Evolutionary conservation across 768 basidiomycete species (phyloP), one percentile per base, ranked within the genome.

Genomic region (Artomyces pyxidatus): DNA sequence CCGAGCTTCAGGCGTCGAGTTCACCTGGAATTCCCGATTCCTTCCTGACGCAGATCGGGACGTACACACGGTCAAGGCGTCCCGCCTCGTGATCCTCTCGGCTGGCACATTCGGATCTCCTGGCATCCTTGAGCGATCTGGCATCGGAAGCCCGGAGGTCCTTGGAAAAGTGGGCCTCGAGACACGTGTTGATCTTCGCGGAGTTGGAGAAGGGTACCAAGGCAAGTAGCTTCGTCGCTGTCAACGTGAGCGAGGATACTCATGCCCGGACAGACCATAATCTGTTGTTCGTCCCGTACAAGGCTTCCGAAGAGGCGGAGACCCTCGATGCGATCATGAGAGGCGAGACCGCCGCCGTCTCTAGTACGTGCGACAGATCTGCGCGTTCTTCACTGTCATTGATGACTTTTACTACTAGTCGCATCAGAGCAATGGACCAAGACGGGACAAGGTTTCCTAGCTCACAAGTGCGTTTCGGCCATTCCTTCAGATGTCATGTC

Each of bases 121-220:
- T 0, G 65, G 68, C 42, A 69, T 83, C 19, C 69, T 84, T 6
- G 76, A 82, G 56, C 68, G 80, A 3, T 79, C 71, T 3, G 74
- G 73, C 0, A 67, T 75, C 16, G 74, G 74, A 2, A 51, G 60
- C 6, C 51, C 50, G 38, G 52, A 54, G 0, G 37, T 68, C 1
- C 63, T 75, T 0, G 47, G 59, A 35, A 23, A 58, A 14, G 53
- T 55, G 16, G 63, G 61, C 0, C 52, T 75, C 30, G 19, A 58
- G 14, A 58, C 59, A 0, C n/a, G 66, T 2, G 60, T 69, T 2
- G 64, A 74, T 41, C 56, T 74, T 6, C 64, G 66, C n/a, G 70
- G 71, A 0, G 71, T 75, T 1, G 74, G 74, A 7, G 66, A 70
- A 47, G 69, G 71, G 50, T 72, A 65, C 32, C 63, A 65, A 42